phyloP scores from a whole-genome alignment of 1,139 yeast species.

The Geotrichum carabidarum region DNA sequence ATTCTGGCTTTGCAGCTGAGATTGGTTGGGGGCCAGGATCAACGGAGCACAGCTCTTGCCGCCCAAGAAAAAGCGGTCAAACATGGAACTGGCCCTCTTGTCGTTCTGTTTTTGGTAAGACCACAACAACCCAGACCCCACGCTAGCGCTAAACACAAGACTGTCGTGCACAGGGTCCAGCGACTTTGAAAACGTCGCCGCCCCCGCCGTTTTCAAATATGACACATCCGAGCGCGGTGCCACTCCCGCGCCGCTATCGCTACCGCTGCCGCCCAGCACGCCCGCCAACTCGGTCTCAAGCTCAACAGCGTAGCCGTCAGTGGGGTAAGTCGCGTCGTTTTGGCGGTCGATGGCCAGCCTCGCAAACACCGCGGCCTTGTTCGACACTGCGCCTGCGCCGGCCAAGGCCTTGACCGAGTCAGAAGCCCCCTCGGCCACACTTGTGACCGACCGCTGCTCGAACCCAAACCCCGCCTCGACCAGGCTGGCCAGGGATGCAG shows the following conservation, averaged over 20 bases:
- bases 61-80: constrained; percentile 48
- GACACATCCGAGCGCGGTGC: constrained; percentile 14
- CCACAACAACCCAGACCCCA: constrained; percentile 23
- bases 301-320: constrained; percentile 47
- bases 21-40: too few relatives aligned
- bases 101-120: constrained; percentile 18
- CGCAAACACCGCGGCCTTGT: constrained; percentile 55
- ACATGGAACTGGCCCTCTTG: constrained; percentile 24
- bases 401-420: constrained; percentile 28
- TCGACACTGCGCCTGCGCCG: constrained; percentile 50
- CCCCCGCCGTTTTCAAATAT: constrained; percentile 12
- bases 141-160: constrained; percentile 22
- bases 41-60: constrained; percentile 55
- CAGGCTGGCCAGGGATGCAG: constrained; percentile 14
- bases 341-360: constrained; percentile 53
- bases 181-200: constrained; percentile 20
- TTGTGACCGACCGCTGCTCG: constrained; percentile 26
- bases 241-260: too few relatives aligned
- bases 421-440: constrained; percentile 26
- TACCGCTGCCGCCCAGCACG: constrained; percentile 28
- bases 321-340: constrained; percentile 52
- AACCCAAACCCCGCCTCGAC: constrained; percentile 27
- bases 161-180: constrained; percentile 23
- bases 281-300: constrained; percentile 54
- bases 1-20: too few relatives aligned